Evolutionary conservation across 2,329 filamentous ascomycete genomes (phyloP).

Genomic region (Epichloe sibirici): DNA sequence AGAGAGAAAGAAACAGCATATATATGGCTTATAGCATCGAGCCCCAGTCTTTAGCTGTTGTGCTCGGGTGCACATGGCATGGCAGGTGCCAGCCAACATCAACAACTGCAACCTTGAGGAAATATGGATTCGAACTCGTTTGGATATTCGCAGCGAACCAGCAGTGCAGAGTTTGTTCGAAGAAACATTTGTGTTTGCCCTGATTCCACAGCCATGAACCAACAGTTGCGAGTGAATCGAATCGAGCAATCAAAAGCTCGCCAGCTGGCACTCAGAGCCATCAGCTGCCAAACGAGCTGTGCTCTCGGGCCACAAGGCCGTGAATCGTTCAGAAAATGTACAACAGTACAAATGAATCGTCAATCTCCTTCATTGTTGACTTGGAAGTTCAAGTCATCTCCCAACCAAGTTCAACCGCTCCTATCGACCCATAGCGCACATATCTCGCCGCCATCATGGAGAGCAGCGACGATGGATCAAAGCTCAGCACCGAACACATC

Average conservation of each 20-base stretch:
- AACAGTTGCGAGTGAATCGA: background rate
- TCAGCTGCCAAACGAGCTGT: background rate
- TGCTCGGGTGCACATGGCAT: too few species aligned
- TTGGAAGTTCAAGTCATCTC: background rate
- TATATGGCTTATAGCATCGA: too few species aligned
- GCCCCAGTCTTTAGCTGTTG: too few species aligned
- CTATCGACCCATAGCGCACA: background rate
- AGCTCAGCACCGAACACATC: constrained; percentile 25
- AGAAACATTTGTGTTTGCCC: too few species aligned
- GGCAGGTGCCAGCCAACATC: too few species aligned
- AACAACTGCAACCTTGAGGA: too few species aligned
- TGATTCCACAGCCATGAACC: background rate
- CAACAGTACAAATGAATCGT: background rate
- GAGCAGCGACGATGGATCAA: constrained; percentile 7
- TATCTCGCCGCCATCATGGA: background rate
- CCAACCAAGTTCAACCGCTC: background rate
- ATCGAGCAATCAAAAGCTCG: background rate
- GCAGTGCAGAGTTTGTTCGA: too few species aligned
- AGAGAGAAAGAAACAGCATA: too few species aligned
- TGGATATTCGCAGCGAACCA: too few species aligned
- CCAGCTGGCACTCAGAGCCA: background rate
- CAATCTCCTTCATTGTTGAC: background rate
- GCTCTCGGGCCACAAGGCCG: too few species aligned
- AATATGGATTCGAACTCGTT: too few species aligned
- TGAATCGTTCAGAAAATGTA: background rate